These are phyloP conservation scores for Cryphonectria carpinicola DNA, from an alignment of 2,329 filamentous ascomycete genomes.

Conservation along the genomic window DNA sequence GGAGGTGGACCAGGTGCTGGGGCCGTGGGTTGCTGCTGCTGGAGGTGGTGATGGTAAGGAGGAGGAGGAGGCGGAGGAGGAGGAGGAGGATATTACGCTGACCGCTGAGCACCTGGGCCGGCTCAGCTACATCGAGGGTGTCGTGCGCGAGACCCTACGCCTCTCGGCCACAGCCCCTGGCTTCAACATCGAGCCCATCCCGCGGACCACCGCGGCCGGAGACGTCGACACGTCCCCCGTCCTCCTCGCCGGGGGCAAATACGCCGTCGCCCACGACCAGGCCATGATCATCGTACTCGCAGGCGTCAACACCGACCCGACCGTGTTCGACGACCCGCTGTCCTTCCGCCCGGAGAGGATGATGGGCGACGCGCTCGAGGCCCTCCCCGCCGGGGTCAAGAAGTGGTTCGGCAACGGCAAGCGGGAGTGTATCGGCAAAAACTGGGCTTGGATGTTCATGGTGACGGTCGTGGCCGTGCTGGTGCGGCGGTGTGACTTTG, in stretches of 20 bases:
- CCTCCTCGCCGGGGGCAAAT: slow-evolving; percentile 52
- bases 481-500: slow-evolving; percentile 51
- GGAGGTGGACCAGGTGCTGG: slow-evolving; percentile 58
- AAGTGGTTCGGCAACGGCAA: slow-evolving; percentile 58
- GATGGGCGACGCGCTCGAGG: slow-evolving; percentile 49
- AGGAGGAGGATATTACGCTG: slow-evolving; percentile 43
- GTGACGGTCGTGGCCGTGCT: slow-evolving; percentile 48
- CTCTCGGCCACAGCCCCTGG: slow-evolving; percentile 58
- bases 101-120: slow-evolving; percentile 52
- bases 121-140: slow-evolving; percentile 57
- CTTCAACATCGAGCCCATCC: slow-evolving; percentile 57
- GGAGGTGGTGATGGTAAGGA: background rate
- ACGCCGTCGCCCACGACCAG: slow-evolving; percentile 53
- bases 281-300: slow-evolving; percentile 54
- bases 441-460: slow-evolving; percentile 53
- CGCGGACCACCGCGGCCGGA: slow-evolving; percentile 38
- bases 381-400: slow-evolving; percentile 49
- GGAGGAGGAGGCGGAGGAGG: background rate
- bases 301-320: slow-evolving; percentile 54
- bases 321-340: slow-evolving; percentile 51
- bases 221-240: slow-evolving; percentile 47
- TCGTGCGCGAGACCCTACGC: slow-evolving; percentile 59
- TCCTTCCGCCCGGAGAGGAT: slow-evolving; percentile 54
- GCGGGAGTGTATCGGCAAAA: slow-evolving; percentile 55
- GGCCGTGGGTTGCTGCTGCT: slow-evolving; percentile 9